These are phyloP conservation scores for Dionaea muscipula DNA, from an alignment of 179 eudicot genomes.

Conservation along the genomic window DNA sequence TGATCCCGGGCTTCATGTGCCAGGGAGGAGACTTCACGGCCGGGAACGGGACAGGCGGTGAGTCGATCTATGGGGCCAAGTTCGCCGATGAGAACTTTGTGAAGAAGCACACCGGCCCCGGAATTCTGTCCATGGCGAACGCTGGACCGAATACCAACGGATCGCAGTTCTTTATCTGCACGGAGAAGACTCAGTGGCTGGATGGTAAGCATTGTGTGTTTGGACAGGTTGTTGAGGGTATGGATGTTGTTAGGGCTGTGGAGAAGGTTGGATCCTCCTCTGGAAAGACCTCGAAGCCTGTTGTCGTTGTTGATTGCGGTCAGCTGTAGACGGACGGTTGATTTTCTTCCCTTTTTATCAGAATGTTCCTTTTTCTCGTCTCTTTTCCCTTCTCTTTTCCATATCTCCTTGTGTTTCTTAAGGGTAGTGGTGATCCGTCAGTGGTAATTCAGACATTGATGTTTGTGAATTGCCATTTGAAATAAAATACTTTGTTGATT, in stretches of 20 bases:
- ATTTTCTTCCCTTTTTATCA: too few relatives aligned
- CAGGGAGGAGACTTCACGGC: conserved; percentile 49
- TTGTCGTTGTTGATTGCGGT: conserved; percentile 40
- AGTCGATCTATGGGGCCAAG: conserved; percentile 37
- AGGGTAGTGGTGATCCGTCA: too few relatives aligned
- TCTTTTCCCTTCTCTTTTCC: too few relatives aligned
- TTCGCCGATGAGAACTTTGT: conserved; percentile 41
- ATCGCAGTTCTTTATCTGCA: conserved; percentile 46
- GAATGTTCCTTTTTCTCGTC: too few relatives aligned
- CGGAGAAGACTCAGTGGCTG: conserved; percentile 34
- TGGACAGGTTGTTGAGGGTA: conserved; percentile 37
- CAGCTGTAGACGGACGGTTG: too few relatives aligned
- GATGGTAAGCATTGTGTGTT: conserved; percentile 47
- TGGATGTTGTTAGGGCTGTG: conserved; percentile 35
- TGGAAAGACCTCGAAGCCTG: conserved; percentile 28
- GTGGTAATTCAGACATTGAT: too few relatives aligned
- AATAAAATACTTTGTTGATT: too few relatives aligned
- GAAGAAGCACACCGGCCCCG: conserved; percentile 40
- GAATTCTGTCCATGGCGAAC: conserved; percentile 40
- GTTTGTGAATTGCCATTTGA: too few relatives aligned
- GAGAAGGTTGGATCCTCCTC: conserved; percentile 36
- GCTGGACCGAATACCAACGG: conserved; percentile 16
- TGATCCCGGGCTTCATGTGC: conserved; percentile 56
- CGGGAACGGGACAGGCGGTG: conserved; percentile 46
- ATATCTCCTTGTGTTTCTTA: too few relatives aligned